A percentile compares a stretch with the other conserved stretches of the same genome.
Conservation (phyloP, 495 filamentous ascomycete genomes). For the Endocarpon pusillum region DNA sequence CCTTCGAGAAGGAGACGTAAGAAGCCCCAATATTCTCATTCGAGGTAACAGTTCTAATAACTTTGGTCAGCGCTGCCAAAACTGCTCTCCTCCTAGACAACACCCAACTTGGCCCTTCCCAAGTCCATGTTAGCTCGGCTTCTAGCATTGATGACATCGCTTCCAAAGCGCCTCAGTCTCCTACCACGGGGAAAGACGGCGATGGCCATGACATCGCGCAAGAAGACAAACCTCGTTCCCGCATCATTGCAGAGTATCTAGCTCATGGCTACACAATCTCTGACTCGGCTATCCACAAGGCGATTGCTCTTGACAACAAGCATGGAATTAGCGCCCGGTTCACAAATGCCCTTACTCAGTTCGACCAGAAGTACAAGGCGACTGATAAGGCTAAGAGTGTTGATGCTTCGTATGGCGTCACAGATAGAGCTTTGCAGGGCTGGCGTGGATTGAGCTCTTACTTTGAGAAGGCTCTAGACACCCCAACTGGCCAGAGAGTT, state of each 20-base stretch:
- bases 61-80: conserved; percentile 50
- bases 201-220: conserved; percentile 54
- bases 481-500: conserved; percentile 71
- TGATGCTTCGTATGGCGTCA: conserved; percentile 60
- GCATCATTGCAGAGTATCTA: conserved; percentile 89
- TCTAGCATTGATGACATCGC: conserved; percentile 49
- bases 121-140: conserved; percentile 60
- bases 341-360: conserved; percentile 47
- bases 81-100: conserved; percentile 93
- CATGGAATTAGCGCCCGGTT: conserved; percentile 72
- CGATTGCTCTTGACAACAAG: conserved; percentile 77
- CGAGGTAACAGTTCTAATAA: background rate
- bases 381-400: conserved; percentile 58
- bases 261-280: conserved; percentile 82
- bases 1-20: conserved; percentile 84
- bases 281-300: conserved; percentile 67
- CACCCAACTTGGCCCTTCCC: conserved; percentile 68
- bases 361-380: conserved; percentile 70
- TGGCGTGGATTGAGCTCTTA: conserved; percentile 58
- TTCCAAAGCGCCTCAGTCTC: conserved; percentile 25
- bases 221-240: conserved; percentile 85
- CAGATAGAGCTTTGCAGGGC: conserved; percentile 41
- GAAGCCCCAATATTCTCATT: conserved; percentile 18
- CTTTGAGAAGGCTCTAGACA: conserved; percentile 80
- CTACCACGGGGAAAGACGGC: conserved; percentile 33